Conservation (phyloP, 768 basidiomycete genomes). For the Hygrophorus russula region DNA sequence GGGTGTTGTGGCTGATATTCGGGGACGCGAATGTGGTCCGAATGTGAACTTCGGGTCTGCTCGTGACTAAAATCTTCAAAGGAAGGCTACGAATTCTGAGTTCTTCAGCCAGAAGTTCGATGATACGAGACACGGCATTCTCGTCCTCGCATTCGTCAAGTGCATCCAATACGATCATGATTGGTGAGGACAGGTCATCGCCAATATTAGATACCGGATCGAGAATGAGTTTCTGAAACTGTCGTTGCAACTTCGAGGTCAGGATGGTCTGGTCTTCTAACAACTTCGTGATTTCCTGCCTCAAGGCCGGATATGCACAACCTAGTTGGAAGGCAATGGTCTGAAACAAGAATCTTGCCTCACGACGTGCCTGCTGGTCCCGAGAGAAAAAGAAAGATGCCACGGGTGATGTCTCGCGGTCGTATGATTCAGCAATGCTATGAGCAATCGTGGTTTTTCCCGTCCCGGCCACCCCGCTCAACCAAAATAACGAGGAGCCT, state of each 20-base stretch:
- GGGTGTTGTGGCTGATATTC: background rate
- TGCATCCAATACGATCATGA: slow-evolving; percentile 5
- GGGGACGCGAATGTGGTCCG: background rate
- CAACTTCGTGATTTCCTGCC: background rate
- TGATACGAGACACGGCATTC: background rate
- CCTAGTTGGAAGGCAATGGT: slow-evolving; percentile 5
- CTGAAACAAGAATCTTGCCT: background rate
- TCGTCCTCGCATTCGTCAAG: slow-evolving; percentile 4
- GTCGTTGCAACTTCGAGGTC: background rate
- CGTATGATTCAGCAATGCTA: slow-evolving; percentile 1
- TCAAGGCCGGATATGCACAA: background rate
- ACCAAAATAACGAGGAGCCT: background rate
- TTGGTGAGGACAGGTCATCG: background rate
- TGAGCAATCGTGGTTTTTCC: slow-evolving; percentile 5
- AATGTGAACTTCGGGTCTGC: slow-evolving; percentile 1
- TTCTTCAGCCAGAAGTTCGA: background rate
- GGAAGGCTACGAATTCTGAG: background rate
- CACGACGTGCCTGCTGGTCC: background rate
- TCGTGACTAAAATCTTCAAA: slow-evolving; percentile 2
- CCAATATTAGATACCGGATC: background rate
- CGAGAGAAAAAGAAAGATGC: slow-evolving; percentile 6
- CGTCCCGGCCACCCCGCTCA: background rate
- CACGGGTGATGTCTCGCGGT: background rate
- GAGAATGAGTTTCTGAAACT: slow-evolving; percentile 2
- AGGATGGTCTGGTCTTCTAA: slow-evolving; percentile 1